Percentiles rank a stretch among this genome's conserved stretches.
phyloP scores from a whole-genome alignment of 148 eudicot genomes.

The Cornus kousa region DNA sequence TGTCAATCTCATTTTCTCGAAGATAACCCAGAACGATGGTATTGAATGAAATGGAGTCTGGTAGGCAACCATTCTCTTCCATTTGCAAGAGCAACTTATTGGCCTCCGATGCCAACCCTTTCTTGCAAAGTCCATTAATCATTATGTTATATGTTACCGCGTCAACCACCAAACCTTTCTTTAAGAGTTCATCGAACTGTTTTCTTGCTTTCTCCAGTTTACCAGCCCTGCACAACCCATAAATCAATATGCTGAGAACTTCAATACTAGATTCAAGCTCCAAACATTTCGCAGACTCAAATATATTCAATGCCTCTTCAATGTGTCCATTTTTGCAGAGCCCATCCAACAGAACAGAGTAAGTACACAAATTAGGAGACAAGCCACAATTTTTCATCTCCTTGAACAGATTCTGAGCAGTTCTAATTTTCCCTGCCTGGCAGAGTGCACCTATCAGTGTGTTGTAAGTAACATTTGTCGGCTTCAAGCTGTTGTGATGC shows the following conservation, averaged over 20 bases:
- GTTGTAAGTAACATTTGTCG: slow-evolving; percentile 18
- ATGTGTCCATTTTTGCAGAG: slow-evolving; percentile 33
- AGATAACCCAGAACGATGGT: slow-evolving; percentile 25
- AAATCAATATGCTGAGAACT: slow-evolving; percentile 22
- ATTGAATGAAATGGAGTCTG: slow-evolving; percentile 31
- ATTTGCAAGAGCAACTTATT: slow-evolving; percentile 12
- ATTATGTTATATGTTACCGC: slow-evolving; percentile 8
- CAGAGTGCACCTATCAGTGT: slow-evolving; percentile 21
- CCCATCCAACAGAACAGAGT: slow-evolving; percentile 28
- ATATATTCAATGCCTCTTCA: slow-evolving; percentile 29
- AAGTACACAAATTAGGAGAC: slow-evolving; percentile 23
- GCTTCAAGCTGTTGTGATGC: slow-evolving; percentile 12
- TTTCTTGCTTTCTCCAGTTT: slow-evolving; percentile 27
- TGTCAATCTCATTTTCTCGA: background rate
- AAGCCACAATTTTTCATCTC: slow-evolving; percentile 21
- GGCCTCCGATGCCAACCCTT: slow-evolving; percentile 19
- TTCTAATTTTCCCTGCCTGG: slow-evolving; percentile 15
- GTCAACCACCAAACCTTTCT: slow-evolving; percentile 46
- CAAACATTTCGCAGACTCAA: slow-evolving; percentile 7
- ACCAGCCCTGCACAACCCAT: slow-evolving; percentile 32
- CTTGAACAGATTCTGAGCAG: slow-evolving; percentile 18
- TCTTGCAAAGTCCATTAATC: slow-evolving; percentile 32
- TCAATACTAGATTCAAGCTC: slow-evolving; percentile 20
- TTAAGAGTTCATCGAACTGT: slow-evolving; percentile 20
- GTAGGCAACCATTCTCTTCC: slow-evolving; percentile 14